Evolutionary conservation across 1,284 basidiomycete species (phyloP).

Genomic region (Cryptococcus wingfieldii): DNA sequence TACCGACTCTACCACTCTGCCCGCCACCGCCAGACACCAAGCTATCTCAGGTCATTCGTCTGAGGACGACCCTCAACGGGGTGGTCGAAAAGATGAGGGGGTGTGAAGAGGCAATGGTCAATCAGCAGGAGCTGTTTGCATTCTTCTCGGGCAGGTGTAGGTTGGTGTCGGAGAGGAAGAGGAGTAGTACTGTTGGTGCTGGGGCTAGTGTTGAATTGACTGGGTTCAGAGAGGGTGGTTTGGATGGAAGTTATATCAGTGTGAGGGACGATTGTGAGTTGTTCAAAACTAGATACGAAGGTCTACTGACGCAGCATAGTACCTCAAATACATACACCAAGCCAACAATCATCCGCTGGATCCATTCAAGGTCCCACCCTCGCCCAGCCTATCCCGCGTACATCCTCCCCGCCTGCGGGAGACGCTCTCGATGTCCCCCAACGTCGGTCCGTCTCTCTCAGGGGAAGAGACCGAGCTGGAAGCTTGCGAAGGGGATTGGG

Average conservation of each 20-base stretch:
- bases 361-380: neutral
- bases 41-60: constrained; percentile 74
- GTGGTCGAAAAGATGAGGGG: constrained; percentile 82
- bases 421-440: no score
- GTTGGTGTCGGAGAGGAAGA: constrained; percentile 10
- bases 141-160: constrained; percentile 58
- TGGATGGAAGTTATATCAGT: constrained; percentile 6
- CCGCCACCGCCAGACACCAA: constrained; percentile 52
- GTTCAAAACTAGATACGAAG: neutral
- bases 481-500: no score
- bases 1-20: constrained; percentile 6
- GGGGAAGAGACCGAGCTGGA: no score
- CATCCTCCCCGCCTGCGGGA: neutral
- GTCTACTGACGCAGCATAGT: neutral
- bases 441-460: no score
- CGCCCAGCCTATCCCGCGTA: neutral
- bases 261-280: constrained; percentile 15
- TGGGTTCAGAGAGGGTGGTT: constrained; percentile 1
- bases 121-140: constrained; percentile 79
- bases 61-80: constrained; percentile 81
- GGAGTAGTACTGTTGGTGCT: constrained; percentile 1
- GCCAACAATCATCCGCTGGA: neutral
- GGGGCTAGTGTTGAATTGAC: neutral
- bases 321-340: neutral
- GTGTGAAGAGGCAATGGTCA: constrained; percentile 72